These are phyloP conservation scores for Cavenderia fasciculata DNA, from an alignment of 78 protist species.

Conservation along the genomic window DNA sequence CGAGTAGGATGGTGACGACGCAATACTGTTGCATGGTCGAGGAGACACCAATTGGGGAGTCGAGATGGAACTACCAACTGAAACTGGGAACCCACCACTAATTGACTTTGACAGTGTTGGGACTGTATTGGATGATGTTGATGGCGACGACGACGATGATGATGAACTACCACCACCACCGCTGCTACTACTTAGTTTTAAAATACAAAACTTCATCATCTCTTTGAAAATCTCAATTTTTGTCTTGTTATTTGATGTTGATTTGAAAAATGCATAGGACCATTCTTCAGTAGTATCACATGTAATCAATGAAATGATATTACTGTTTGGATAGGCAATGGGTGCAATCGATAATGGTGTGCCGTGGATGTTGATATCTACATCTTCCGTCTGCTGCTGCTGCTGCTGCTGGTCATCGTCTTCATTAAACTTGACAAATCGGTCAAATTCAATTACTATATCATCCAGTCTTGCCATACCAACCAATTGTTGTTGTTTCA, in stretches of 20 bases:
- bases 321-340: neutral
- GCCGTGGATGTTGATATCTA: neutral
- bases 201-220: constrained; percentile 75
- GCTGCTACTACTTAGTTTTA: constrained; percentile 35
- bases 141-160: neutral
- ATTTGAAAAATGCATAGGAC: constrained; percentile 19
- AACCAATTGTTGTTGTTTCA: too few relatives aligned
- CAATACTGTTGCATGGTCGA: neutral
- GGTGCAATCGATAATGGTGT: neutral
- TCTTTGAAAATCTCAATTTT: constrained; percentile 49
- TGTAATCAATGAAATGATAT: neutral
- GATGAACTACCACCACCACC: constrained; percentile 19
- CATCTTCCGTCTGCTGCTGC: neutral
- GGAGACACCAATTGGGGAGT: neutral
- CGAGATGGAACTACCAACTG: neutral
- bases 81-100: neutral
- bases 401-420: neutral
- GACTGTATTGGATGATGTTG: neutral
- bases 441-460: constrained; percentile 23
- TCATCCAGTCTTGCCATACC: neutral
- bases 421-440: neutral
- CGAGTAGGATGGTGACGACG: neutral
- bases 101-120: constrained; percentile 9
- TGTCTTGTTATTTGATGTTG: neutral
- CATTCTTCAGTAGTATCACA: constrained; percentile 61